Conservation (phyloP, 306 rosid species). For the Mucuna pruriens region DNA sequence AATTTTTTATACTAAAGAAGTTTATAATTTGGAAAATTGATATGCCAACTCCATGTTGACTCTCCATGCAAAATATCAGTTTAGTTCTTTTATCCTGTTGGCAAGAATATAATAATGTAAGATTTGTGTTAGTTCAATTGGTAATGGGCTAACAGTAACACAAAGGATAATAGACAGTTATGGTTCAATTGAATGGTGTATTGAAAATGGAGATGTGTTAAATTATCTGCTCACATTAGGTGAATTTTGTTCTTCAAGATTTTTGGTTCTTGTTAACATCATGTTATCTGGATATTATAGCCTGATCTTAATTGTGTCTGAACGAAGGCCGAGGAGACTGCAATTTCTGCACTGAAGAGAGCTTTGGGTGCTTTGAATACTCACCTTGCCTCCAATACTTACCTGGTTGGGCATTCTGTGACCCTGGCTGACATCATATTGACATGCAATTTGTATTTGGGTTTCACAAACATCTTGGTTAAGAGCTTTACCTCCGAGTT, state of each 20-base stretch:
- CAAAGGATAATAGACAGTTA: neutral
- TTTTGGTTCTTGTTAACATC: neutral
- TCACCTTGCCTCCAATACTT: constrained; percentile 74
- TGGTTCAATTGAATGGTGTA: neutral
- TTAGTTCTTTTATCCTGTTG: neutral
- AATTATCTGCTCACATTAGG: neutral
- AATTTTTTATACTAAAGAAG: neutral
- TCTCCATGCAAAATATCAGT: neutral
- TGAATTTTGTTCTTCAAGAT: neutral
- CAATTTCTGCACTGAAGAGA: constrained; percentile 62
- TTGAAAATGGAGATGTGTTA: neutral
- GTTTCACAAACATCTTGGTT: constrained; percentile 52
- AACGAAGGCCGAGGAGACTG: constrained; percentile 74
- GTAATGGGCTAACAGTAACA: neutral
- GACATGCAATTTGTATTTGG: constrained; percentile 57
- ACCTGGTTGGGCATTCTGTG: constrained; percentile 77
- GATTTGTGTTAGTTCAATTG: neutral
- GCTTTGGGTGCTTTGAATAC: constrained; percentile 65
- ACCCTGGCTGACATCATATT: constrained; percentile 82
- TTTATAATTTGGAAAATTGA: neutral
- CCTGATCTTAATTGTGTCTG: constrained; percentile 19
- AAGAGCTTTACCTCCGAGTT: constrained; percentile 81
- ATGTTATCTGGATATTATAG: neutral
- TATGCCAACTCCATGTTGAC: neutral
- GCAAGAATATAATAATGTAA: neutral